phyloP scores from a whole-genome alignment of 805 yeast species.

The Pichia nanzhaoensis region DNA sequence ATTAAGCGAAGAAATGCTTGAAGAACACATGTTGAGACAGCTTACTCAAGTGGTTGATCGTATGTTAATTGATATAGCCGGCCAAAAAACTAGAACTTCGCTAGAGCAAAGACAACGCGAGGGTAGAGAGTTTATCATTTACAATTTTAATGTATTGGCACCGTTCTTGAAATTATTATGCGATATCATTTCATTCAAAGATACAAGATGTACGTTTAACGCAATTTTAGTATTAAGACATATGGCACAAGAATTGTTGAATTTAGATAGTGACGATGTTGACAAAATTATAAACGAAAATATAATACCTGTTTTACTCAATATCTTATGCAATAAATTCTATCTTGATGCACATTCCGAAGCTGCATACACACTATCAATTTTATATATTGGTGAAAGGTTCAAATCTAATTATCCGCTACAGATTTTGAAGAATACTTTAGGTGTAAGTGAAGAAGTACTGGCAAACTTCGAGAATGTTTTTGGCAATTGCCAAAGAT shows the following conservation, averaged over 20 bases:
- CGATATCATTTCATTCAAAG: slow-evolving; percentile 75
- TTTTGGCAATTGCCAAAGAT: slow-evolving; percentile 55
- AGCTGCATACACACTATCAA: slow-evolving; percentile 83
- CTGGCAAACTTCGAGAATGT: slow-evolving; percentile 58
- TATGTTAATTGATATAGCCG: slow-evolving; percentile 77
- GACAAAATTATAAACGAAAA: slow-evolving; percentile 61
- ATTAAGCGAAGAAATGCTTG: slow-evolving; percentile 96
- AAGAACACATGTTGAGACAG: slow-evolving; percentile 89
- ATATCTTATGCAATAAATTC: slow-evolving; percentile 64
- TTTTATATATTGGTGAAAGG: slow-evolving; percentile 67
- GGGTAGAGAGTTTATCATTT: slow-evolving; percentile 59
- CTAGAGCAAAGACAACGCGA: slow-evolving; percentile 56
- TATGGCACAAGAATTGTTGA: slow-evolving; percentile 59
- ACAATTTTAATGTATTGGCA: slow-evolving; percentile 60
- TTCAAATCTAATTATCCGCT: slow-evolving; percentile 66
- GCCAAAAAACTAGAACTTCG: slow-evolving; percentile 52
- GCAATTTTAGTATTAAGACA: slow-evolving; percentile 76
- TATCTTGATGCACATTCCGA: slow-evolving; percentile 85
- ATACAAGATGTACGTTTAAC: slow-evolving; percentile 88
- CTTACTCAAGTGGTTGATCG: slow-evolving; percentile 88
- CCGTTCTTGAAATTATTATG: slow-evolving; percentile 70
- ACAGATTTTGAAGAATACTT: slow-evolving; percentile 43
- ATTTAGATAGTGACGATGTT: slow-evolving; percentile 60
- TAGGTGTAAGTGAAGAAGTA: slow-evolving; percentile 49
- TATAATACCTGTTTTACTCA: slow-evolving; percentile 62